These are phyloP conservation scores for Neospora caninum DNA, from an alignment of 169 alveolate species.

Conservation along the genomic window DNA sequence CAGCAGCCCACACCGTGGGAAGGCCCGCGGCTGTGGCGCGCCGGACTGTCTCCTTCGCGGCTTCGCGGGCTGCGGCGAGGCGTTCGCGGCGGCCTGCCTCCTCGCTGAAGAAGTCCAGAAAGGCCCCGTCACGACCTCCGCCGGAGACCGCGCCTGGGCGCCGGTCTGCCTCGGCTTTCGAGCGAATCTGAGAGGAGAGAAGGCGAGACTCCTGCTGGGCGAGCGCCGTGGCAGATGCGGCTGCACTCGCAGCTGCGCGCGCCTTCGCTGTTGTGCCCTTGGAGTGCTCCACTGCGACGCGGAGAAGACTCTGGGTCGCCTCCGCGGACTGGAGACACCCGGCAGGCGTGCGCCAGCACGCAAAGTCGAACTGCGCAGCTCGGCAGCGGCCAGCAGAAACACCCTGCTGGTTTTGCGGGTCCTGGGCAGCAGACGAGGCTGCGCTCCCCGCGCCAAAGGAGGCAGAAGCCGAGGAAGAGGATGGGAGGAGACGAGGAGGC, in stretches of 20 bases:
- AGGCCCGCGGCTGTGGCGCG: conserved; percentile 12
- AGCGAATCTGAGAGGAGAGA: background rate
- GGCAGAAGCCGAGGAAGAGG: background rate
- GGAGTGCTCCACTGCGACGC: background rate
- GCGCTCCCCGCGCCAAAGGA: background rate
- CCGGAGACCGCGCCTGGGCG: background rate
- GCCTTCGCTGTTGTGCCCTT: background rate
- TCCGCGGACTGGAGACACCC: background rate
- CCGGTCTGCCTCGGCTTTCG: background rate
- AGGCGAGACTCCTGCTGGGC: background rate
- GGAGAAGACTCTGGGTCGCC: background rate
- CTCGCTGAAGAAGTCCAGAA: background rate
- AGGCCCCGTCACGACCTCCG: background rate
- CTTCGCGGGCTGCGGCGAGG: conserved; percentile 19
- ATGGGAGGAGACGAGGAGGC: conserved; percentile 7
- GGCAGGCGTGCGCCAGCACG: background rate
- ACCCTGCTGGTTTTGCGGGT: background rate
- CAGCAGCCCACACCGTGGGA: background rate
- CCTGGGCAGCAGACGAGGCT: background rate
- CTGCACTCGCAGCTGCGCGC: background rate
- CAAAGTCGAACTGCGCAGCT: background rate
- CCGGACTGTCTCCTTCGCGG: conserved; percentile 27
- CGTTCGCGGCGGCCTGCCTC: background rate
- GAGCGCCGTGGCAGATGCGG: background rate
- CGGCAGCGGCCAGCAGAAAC: background rate